Conservation (phyloP, 2,329 filamentous ascomycete species). For the Aspergillus sp. region DNA sequence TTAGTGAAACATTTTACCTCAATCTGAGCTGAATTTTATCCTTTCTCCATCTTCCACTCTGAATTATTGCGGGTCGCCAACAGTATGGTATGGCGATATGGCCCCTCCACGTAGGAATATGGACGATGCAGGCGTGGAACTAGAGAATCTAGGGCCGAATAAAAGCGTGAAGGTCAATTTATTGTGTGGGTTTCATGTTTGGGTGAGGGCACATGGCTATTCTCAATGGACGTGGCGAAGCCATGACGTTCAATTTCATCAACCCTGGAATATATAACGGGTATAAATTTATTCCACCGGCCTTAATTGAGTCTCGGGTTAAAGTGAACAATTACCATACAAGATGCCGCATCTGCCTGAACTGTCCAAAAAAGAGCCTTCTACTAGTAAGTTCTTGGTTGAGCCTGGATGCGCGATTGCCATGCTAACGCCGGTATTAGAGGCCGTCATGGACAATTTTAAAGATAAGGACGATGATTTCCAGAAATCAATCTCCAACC, state of each 20-base stretch:
- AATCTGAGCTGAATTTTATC: too few relatives aligned
- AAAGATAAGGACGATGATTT: not conserved
- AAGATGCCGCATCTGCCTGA: conserved; percentile 1
- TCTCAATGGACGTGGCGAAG: not conserved
- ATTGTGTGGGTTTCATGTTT: not conserved
- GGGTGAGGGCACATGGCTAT: not conserved
- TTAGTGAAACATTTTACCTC: too few relatives aligned
- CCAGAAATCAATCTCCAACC: not conserved
- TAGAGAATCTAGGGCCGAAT: not conserved
- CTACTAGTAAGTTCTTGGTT: not conserved
- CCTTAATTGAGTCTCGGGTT: too few relatives aligned
- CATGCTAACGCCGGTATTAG: not conserved
- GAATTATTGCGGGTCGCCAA: too few relatives aligned
- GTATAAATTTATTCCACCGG: too few relatives aligned
- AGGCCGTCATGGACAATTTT: not conserved
- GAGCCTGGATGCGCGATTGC: not conserved
- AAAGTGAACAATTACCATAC: not conserved
- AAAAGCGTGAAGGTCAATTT: not conserved
- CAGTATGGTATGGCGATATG: not conserved
- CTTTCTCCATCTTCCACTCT: not conserved
- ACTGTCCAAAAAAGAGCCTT: conserved; percentile 10
- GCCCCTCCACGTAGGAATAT: not conserved
- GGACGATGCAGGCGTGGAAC: not conserved
- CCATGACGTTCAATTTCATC: not conserved
- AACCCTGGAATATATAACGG: not conserved